These are phyloP conservation scores for Spiraea crenata DNA, from an alignment of 331 rosid genomes.

Conservation along the genomic window DNA sequence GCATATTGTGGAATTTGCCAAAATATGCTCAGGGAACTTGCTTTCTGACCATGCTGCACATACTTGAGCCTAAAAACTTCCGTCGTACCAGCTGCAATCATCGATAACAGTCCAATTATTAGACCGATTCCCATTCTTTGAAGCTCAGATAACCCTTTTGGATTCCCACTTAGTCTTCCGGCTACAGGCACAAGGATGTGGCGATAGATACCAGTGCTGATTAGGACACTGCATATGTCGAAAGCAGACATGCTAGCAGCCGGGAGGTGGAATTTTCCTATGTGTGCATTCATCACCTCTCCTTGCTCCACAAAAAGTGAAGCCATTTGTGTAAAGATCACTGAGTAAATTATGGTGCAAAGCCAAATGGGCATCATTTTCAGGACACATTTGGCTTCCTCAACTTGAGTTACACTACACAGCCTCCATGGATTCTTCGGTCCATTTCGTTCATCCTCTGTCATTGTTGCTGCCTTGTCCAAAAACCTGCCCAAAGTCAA, in stretches of 20 bases:
- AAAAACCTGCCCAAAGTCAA: conserved; percentile 43
- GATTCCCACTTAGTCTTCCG: conserved; percentile 55
- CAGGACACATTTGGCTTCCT: conserved; percentile 76
- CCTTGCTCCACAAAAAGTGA: conserved; percentile 90
- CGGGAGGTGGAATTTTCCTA: conserved; percentile 60
- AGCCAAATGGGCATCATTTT: conserved; percentile 84
- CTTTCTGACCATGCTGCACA: conserved; percentile 37
- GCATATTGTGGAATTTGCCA: conserved; percentile 85
- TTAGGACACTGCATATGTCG: conserved; percentile 67
- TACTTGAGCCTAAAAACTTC: conserved; percentile 54
- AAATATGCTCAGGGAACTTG: conserved; percentile 60
- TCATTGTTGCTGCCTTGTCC: conserved; percentile 84
- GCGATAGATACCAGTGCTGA: conserved; percentile 61
- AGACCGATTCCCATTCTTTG: conserved; percentile 85
- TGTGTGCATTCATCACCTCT: conserved; percentile 54
- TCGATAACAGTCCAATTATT: conserved; percentile 62
- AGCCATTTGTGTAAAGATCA: conserved; percentile 87
- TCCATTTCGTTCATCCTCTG: conserved; percentile 36
- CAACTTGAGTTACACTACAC: conserved; percentile 86
- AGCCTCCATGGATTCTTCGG: conserved; percentile 66
- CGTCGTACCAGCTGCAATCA: conserved; percentile 72
- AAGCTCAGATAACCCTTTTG: conserved; percentile 67
- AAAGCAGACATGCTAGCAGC: conserved; percentile 91
- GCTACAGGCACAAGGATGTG: conserved; percentile 54
- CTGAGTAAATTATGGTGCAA: conserved; percentile 80